Conservation (phyloP, 2,329 filamentous ascomycete species). For the Chrysoporthe puriensis region DNA sequence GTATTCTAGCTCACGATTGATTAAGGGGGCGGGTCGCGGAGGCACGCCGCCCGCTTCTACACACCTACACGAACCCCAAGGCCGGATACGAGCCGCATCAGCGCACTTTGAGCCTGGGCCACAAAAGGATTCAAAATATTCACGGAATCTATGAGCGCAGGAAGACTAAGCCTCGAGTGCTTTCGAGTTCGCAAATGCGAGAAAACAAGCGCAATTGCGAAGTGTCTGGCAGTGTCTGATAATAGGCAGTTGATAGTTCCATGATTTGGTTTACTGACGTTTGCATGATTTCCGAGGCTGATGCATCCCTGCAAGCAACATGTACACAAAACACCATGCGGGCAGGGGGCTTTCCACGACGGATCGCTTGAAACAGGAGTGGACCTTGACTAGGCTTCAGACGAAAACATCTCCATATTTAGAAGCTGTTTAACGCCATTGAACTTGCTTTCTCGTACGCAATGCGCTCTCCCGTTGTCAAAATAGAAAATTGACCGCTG, state of each 20-base stretch:
- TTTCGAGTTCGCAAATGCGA: background rate
- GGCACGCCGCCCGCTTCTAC: background rate
- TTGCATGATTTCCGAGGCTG: background rate
- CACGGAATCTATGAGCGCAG: background rate
- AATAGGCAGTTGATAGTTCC: background rate
- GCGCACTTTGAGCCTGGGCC: background rate
- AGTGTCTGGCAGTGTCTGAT: background rate
- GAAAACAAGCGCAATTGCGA: background rate
- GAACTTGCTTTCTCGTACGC: background rate
- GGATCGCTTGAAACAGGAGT: constrained; percentile 9
- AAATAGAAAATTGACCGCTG: background rate
- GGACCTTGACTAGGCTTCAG: background rate
- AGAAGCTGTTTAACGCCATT: background rate
- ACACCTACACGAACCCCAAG: background rate
- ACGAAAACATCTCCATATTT: background rate
- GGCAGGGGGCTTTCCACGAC: background rate
- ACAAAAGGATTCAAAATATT: too few relatives aligned
- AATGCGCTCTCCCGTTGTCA: background rate
- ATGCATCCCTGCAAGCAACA: background rate
- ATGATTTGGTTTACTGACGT: background rate
- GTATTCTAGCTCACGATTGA: background rate
- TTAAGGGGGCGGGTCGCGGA: constrained; percentile 13
- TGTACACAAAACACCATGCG: constrained; percentile 1
- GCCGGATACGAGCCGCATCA: background rate
- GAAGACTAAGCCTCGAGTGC: background rate